Percentiles rank a stretch among this genome's conserved stretches.
phyloP scores from a whole-genome alignment of 805 yeast species.

The Ogataea allantospora region DNA sequence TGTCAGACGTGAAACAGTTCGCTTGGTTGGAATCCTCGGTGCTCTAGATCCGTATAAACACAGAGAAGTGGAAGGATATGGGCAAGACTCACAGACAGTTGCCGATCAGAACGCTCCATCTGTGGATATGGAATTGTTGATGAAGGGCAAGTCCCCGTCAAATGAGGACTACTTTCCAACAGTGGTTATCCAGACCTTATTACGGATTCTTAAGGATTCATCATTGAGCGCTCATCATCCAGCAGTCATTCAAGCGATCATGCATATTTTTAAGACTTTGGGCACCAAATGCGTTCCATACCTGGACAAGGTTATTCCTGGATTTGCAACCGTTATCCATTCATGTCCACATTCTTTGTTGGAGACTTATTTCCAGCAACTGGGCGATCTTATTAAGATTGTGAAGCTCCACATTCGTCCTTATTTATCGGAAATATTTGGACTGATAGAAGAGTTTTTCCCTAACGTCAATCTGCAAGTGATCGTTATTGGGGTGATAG shows the following conservation, averaged over 20 bases:
- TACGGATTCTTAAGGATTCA: constrained; percentile 81
- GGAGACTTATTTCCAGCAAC: constrained; percentile 86
- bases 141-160: constrained; percentile 93
- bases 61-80: constrained; percentile 75
- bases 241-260: constrained; percentile 89
- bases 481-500: constrained; percentile 76
- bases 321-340: constrained; percentile 80
- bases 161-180: constrained; percentile 93
- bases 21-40: constrained; percentile 88
- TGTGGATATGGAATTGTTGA: constrained; percentile 81
- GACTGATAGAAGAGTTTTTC: constrained; percentile 73
- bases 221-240: constrained; percentile 86
- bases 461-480: constrained; percentile 61
- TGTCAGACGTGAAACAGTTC: constrained; percentile 83
- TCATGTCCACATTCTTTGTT: constrained; percentile 74
- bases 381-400: constrained; percentile 73
- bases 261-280: constrained; percentile 84
- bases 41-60: constrained; percentile 96
- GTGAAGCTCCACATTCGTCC: constrained; percentile 91
- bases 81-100: constrained; percentile 34
- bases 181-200: constrained; percentile 81
- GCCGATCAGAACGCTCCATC: constrained; percentile 87
- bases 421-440: constrained; percentile 71
- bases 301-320: constrained; percentile 83
- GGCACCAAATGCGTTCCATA: constrained; percentile 90